Conservation (phyloP, 371 early-diverging fungal species). For the Rhizopus microsporus region DNA sequence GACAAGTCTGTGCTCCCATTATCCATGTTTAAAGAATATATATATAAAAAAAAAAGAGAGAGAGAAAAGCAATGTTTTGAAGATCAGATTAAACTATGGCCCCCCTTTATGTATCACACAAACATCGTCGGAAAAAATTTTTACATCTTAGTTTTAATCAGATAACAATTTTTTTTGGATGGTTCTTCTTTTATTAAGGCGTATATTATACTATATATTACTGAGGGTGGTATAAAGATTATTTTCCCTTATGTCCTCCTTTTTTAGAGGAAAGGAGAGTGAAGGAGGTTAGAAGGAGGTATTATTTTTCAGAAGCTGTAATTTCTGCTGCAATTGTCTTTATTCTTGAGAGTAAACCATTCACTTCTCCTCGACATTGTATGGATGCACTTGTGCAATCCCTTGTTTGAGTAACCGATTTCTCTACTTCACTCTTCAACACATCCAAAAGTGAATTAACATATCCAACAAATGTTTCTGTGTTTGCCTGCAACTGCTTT, state of each 20-base stretch:
- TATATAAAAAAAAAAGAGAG: background rate
- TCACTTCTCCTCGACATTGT: constrained; percentile 45
- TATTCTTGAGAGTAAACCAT: constrained; percentile 39
- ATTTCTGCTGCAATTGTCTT: constrained; percentile 38
- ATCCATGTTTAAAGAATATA: constrained; percentile 2
- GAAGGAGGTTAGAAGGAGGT: too few relatives aligned
- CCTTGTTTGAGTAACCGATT: constrained; percentile 23
- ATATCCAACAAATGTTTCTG: constrained; percentile 17
- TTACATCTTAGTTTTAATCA: background rate
- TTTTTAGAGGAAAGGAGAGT: background rate
- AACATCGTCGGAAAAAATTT: too few relatives aligned
- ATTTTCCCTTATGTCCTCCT: too few relatives aligned
- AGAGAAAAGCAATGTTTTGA: constrained; percentile 3
- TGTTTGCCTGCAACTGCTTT: constrained; percentile 16
- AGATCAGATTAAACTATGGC: background rate
- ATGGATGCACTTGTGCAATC: constrained; percentile 30
- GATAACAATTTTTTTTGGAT: background rate
- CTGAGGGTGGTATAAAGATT: too few relatives aligned
- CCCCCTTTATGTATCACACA: background rate
- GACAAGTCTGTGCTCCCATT: constrained; percentile 23
- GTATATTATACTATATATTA: too few relatives aligned
- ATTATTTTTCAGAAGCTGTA: constrained; percentile 19
- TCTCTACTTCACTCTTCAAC: constrained; percentile 25
- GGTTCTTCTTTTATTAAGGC: too few relatives aligned
- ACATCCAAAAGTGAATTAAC: constrained; percentile 28